Conservation (phyloP, 768 basidiomycete genomes). For the Cubamyces sp. region DNA sequence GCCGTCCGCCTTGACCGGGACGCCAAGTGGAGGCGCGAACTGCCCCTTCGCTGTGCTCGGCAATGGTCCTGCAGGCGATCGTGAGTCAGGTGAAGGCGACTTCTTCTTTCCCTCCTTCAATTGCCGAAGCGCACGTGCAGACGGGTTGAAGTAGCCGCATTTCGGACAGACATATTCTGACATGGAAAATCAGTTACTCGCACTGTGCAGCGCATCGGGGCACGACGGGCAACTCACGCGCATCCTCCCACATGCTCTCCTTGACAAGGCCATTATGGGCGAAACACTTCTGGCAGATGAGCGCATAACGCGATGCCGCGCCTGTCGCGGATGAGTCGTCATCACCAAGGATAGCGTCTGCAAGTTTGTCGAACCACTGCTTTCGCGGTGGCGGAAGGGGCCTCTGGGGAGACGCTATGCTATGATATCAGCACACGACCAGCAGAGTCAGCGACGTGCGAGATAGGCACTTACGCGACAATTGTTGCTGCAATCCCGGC, state of each 20-base stretch:
- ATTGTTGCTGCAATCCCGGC: slow-evolving; percentile 39
- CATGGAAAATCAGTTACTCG: background rate
- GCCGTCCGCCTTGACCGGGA: background rate
- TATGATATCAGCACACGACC: background rate
- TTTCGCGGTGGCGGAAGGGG: slow-evolving; percentile 60
- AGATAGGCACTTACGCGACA: slow-evolving; percentile 41
- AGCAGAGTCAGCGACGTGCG: background rate
- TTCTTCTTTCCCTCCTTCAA: slow-evolving; percentile 21
- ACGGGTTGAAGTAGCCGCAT: slow-evolving; percentile 81
- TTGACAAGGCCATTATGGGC: slow-evolving; percentile 87
- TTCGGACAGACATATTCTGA: slow-evolving; percentile 86
- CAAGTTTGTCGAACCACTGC: slow-evolving; percentile 86
- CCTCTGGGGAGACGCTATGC: slow-evolving; percentile 43
- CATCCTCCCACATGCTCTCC: slow-evolving; percentile 78
- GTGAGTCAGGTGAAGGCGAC: slow-evolving; percentile 20
- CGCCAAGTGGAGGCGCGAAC: slow-evolving; percentile 13
- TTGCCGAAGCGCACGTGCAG: slow-evolving; percentile 35
- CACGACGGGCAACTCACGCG: slow-evolving; percentile 59
- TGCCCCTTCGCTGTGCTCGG: background rate
- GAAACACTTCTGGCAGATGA: slow-evolving; percentile 89
- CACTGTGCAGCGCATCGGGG: background rate
- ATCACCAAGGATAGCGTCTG: slow-evolving; percentile 85
- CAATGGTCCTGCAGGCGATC: background rate
- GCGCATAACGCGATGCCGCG: slow-evolving; percentile 65
- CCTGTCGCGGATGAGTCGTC: slow-evolving; percentile 48